Evolutionary conservation across 2,329 filamentous ascomycete species (phyloP).

Genomic region (Aspergillus quadricinctus): DNA sequence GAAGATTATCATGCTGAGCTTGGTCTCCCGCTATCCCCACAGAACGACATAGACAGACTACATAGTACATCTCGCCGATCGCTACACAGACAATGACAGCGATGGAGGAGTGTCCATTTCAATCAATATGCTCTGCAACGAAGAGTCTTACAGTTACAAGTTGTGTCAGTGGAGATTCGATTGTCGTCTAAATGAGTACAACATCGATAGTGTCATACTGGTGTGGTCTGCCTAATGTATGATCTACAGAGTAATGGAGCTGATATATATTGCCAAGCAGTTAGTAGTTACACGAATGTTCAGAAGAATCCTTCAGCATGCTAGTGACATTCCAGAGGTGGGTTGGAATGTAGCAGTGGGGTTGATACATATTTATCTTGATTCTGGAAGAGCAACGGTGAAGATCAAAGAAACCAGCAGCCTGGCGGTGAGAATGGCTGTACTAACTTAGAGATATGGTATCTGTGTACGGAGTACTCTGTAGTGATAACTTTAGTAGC

Average conservation of each 20-base stretch:
- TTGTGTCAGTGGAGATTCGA: neutral
- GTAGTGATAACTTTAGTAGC: neutral
- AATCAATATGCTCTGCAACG: no score
- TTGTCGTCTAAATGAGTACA: neutral
- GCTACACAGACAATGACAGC: conserved; percentile 11
- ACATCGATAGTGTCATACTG: neutral
- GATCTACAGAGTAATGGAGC: neutral
- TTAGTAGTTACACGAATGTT: neutral
- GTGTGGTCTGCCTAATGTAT: neutral
- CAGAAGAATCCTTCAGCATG: neutral
- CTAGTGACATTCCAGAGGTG: neutral
- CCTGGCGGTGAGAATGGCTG: neutral
- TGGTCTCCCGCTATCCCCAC: conserved; percentile 2
- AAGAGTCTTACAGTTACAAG: neutral
- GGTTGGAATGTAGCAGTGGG: neutral
- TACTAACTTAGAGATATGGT: neutral
- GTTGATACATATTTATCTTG: neutral
- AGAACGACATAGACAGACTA: neutral
- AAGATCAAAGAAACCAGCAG: neutral
- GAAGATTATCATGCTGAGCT: neutral
- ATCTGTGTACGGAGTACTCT: no score
- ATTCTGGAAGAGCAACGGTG: neutral
- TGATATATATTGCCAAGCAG: neutral
- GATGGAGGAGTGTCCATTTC: neutral
- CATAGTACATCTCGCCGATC: conserved; percentile 1